Base-by-base conservation (phyloP, 2,329 filamentous ascomycete genomes). In the Aspergillus eucalypticola region DNA sequence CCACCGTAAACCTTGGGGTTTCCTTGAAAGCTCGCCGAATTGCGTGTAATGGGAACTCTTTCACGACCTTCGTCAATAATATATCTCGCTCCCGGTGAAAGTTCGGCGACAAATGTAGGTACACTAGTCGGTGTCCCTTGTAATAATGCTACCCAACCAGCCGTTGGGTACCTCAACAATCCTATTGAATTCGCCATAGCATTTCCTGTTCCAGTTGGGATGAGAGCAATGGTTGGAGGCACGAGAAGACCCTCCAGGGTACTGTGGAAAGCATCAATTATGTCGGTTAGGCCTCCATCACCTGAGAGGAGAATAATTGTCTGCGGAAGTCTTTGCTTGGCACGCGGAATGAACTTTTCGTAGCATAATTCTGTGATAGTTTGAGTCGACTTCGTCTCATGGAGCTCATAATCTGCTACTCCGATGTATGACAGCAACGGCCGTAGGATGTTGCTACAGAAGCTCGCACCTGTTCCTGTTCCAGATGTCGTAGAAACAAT, bases 221-320 rank as follows among this genome's bases (percentile, higher is more conserved):
- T 69, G 5, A 88, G 68, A 0, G 78, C 72, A 61, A 90, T 82
- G 2, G 83, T 79, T 0, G 89, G 86, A 58, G 86, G 85, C 61
- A 72, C 64, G 59, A 76, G 75, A 10, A 61, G 60, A 41, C 38
- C 41, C 8, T 69, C 60, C 3, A 58, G 35, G 8, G 64, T 56
- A 54, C 61, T 59, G 64, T 73, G 50, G 69, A 89, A 81, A 2
- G 84, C 85, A 71, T 97, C 96, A 60, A 96, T 81, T 1, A 95
- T 80, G 67, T 98, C 94, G 17, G 92, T 84, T 2, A 96, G 76
- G 5, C 92, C 94, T 13, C 94, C 94, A 73, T 98, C 94, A 6
- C 94, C 94, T 52, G 90, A 94, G 5, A 97, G 82, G 11, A 98
- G 83, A 29, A 97, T 77, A 25, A 97, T 82, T 0, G 88, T 87